These are phyloP conservation scores for Daphne laureola DNA, from an alignment of 441 rosid species.

Conservation along the genomic window DNA sequence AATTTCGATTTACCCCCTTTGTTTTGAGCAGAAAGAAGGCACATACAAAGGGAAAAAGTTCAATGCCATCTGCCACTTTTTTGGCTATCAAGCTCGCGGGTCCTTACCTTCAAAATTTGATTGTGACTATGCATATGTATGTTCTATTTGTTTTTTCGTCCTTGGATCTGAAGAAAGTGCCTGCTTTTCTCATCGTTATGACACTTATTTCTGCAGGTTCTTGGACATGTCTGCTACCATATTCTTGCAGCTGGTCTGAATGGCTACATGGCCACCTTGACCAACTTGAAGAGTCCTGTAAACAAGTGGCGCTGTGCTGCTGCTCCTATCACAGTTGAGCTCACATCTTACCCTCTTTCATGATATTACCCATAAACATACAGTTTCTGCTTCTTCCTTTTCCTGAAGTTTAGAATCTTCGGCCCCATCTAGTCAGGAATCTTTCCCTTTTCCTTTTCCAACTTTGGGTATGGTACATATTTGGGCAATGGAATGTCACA, in stretches of 20 bases:
- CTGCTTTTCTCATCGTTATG: slow-evolving; percentile 4
- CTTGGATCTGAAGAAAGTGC: not conserved
- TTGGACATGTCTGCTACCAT: slow-evolving; percentile 95
- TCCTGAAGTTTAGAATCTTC: not conserved
- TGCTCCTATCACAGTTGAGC: slow-evolving; percentile 84
- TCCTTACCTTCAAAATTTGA: slow-evolving; percentile 95
- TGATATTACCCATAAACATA: not conserved
- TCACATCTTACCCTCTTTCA: not conserved
- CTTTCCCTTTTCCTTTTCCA: no score
- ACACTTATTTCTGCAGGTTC: slow-evolving; percentile 43
- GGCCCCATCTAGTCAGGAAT: no score
- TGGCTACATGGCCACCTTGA: slow-evolving; percentile 97
- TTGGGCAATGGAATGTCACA: no score
- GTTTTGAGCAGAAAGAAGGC: slow-evolving; percentile 76
- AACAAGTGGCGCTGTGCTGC: slow-evolving; percentile 99
- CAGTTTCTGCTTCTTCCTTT: not conserved
- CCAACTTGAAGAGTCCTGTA: slow-evolving; percentile 82
- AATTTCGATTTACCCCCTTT: not conserved
- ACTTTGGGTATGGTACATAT: no score
- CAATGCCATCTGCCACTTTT: slow-evolving; percentile 96
- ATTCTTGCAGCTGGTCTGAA: slow-evolving; percentile 91
- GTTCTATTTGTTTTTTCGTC: slow-evolving; percentile 16
- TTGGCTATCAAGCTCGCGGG: slow-evolving; percentile 99
- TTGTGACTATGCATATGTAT: slow-evolving; percentile 94
- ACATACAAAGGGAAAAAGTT: slow-evolving; percentile 93